Base-by-base conservation (phyloP, 2,329 filamentous ascomycete genomes). In the Phoma herbarum region DNA sequence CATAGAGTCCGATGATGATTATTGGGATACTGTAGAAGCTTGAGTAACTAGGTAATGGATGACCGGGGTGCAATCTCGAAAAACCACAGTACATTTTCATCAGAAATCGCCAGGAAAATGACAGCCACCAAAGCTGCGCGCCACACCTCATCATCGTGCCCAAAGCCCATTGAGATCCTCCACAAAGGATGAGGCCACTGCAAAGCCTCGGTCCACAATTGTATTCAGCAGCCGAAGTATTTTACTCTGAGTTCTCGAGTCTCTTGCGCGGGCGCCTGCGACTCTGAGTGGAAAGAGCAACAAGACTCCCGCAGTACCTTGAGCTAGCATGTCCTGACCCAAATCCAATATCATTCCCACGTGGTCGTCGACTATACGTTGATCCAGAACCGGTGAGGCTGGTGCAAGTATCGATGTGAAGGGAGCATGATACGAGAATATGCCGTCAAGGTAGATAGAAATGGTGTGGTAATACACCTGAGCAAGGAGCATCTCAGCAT, bases 261-360 rank as follows among this genome's bases (percentile, higher is more conserved):
- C 53, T 14, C 20, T 46, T 8, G 62, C 65, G 29, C 69, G 61
- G 1, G 69, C 70, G 16, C 70, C 70, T 9, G 68, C 68, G 8
- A 73, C 68, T n/a, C 70, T 59, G 10, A 72, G 44, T 18, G 70
- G 70, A 33, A 72, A 70, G 57, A 73, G 68, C 11, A 72, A 31
- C 3, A 72, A 31, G 2, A 71, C 41, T 2, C 70, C 69, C 10
- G 68, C 60, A 28, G 62, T 45, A 2, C 69, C 68, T 16, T 50
- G 51, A 10, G 44, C 53, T 20, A 73, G 44, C 8, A 73, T 25
- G 20, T 55, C 33, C 9, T 56, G 59, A 42, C 66, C 65, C 4
- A 67, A 9, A 3, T 44, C 52, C 28, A 73, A 61, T n/a, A 73
- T 71, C 14, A 60, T 48, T 6, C 22, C 37, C 12, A 70, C 62